These are phyloP conservation scores for Talaromyces sp. DNA, from an alignment of 2,329 filamentous ascomycete species.

Conservation along the genomic window DNA sequence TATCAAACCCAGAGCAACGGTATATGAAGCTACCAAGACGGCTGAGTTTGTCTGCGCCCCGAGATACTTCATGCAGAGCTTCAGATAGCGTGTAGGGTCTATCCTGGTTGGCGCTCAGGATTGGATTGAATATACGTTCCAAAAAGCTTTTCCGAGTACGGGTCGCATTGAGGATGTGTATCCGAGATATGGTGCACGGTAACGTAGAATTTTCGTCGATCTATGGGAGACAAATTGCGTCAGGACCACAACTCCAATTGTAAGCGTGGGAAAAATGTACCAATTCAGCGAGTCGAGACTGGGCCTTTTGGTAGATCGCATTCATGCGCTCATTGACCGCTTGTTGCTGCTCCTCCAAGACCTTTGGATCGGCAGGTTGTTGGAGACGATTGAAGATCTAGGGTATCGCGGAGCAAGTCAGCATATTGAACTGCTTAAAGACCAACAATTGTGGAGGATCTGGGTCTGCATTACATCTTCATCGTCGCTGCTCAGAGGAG, in stretches of 20 bases:
- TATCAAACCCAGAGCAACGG: background rate
- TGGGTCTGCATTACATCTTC: slow-evolving; percentile 26
- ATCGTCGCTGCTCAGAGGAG: slow-evolving; percentile 36
- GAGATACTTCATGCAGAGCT: slow-evolving; percentile 66
- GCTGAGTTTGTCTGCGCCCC: slow-evolving; percentile 66
- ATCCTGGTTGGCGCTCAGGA: slow-evolving; percentile 64
- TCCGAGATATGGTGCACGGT: slow-evolving; percentile 79
- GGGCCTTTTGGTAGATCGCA: slow-evolving; percentile 56
- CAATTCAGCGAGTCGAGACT: slow-evolving; percentile 59
- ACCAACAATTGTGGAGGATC: background rate
- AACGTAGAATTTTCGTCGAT: slow-evolving; percentile 77
- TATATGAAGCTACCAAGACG: slow-evolving; percentile 60
- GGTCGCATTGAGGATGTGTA: slow-evolving; percentile 74
- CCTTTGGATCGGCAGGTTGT: slow-evolving; percentile 53
- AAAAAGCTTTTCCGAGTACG: slow-evolving; percentile 83
- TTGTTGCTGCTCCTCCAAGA: slow-evolving; percentile 54
- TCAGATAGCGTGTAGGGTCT: slow-evolving; percentile 72
- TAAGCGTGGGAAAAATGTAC: slow-evolving; percentile 37
- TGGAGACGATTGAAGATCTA: slow-evolving; percentile 32
- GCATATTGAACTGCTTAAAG: background rate
- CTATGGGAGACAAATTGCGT: slow-evolving; percentile 36
- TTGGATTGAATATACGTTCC: slow-evolving; percentile 69
- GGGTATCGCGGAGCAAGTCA: background rate
- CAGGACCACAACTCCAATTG: background rate
- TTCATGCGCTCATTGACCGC: slow-evolving; percentile 54